Conservation (phyloP, 192 early-diverging fungal species). For the Cetraspora pellucida region DNA sequence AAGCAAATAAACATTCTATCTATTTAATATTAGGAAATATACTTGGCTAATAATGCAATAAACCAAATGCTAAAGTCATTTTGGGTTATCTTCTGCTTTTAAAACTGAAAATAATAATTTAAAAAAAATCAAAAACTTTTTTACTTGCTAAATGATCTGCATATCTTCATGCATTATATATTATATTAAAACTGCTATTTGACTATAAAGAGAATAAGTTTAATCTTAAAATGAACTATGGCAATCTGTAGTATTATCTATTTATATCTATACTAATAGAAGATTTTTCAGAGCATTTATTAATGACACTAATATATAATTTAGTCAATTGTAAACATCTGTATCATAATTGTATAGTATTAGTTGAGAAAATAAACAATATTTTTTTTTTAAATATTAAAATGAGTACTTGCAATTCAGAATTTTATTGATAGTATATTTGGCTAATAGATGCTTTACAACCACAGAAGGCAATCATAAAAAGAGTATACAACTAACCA, state of each 20-base stretch:
- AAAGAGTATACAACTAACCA: too few species aligned
- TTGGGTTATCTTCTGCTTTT: not conserved
- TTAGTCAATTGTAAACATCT: not conserved
- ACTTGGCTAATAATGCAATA: not conserved
- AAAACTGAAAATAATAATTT: not conserved
- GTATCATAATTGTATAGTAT: not conserved
- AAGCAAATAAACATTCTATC: not conserved
- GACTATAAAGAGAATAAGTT: not conserved
- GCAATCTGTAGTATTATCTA: not conserved
- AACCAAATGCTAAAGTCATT: not conserved
- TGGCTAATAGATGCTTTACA: too few species aligned
- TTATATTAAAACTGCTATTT: too few species aligned
- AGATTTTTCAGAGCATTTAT: not conserved
- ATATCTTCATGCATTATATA: too few species aligned
- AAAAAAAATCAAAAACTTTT: not conserved
- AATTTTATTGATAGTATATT: too few species aligned
- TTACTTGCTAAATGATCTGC: too few species aligned
- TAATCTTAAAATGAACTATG: not conserved
- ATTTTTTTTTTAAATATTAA: too few species aligned
- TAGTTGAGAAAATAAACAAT: not conserved
- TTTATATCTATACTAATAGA: not conserved
- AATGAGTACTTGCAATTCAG: too few species aligned
- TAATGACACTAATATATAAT: not conserved
- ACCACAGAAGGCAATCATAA: too few species aligned
- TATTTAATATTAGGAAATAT: constrained; percentile 2